Conservation (phyloP, 768 basidiomycete genomes). For the Tulasnella sp. region DNA sequence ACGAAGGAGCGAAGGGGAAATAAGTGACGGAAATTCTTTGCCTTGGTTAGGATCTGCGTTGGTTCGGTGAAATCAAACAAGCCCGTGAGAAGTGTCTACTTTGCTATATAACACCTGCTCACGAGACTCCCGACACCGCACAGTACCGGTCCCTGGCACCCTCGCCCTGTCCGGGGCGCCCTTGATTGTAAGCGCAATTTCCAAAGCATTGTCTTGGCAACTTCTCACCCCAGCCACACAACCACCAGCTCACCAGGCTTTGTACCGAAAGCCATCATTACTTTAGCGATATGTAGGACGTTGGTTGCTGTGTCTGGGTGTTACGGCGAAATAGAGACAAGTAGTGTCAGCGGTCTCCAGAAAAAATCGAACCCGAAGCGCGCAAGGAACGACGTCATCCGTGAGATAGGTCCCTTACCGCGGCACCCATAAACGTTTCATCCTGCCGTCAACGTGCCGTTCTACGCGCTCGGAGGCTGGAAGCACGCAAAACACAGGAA, state of each 20-base stretch:
- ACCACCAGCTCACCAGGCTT: neutral
- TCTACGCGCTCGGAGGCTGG: neutral
- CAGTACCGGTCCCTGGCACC: neutral
- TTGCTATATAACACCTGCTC: neutral
- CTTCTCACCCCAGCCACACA: neutral
- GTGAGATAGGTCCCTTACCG: neutral
- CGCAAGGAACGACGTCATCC: neutral
- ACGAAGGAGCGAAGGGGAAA: neutral
- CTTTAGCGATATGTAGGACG: neutral
- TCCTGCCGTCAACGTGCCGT: neutral
- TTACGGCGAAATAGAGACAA: neutral
- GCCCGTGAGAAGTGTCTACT: neutral
- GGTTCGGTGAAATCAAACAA: neutral
- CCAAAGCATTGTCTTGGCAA: neutral
- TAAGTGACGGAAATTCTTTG: conserved; percentile 16
- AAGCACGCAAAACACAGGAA: no score
- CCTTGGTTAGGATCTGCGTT: neutral
- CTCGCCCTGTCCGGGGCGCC: neutral
- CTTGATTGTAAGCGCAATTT: neutral
- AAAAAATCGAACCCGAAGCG: neutral
- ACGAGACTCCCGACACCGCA: neutral
- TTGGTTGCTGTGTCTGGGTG: neutral
- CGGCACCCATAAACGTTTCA: neutral
- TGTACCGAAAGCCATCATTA: neutral
- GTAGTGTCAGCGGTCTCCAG: neutral